Base-by-base conservation (phyloP, 164 flowering plant genomes). In the Hamamelis virginiana region DNA sequence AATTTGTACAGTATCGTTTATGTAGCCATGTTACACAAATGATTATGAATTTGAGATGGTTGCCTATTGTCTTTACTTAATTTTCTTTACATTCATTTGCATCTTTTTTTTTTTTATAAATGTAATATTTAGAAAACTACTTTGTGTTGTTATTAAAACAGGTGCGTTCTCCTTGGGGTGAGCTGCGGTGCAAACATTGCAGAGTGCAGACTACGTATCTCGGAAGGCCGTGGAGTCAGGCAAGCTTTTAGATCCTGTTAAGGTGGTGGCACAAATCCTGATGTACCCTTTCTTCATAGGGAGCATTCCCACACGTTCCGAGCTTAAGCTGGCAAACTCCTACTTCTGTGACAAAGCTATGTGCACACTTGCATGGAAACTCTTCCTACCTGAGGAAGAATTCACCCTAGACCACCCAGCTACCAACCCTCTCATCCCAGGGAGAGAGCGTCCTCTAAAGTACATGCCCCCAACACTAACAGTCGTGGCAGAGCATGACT, bases 181-280 rank as follows among this genome's bases (percentile, higher is more conserved):
- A 87, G 91, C 70, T 87, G 88, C 75, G 94, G 94, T 16, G 89
- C 87, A 72, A 89, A 89, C 65, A 87, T 89, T 48, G 88, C 90
- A 9, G 91, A 87, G 87, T 48, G 88, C 90, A 9, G 91, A 89
- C 50, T 84, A 85, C 67, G 92, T 88, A 69, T 75, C 86, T 47
- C 78, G 88, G 52, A 87, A 85, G 73, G 86, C 91, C 52, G 86
- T 85, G 0, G 93, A 82, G 69, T 80, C 88, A 9, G 87, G 88
- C 58, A 82, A 72, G 70, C 87, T 69, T 44, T 62, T 89, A 66
- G 91, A 87, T 13, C 93, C 93, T 10, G 88, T 87, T 27, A 89
- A 85, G 68, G 91, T 89, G 38, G 93, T 89, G 1, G 93, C 93
- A 3, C 93, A 85, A 77, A 87, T 87, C 48, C 65, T 89, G 67